Evolutionary conservation across 352 stramenopile genomes (phyloP).

Genomic region (Globisporangium iwayamae): DNA sequence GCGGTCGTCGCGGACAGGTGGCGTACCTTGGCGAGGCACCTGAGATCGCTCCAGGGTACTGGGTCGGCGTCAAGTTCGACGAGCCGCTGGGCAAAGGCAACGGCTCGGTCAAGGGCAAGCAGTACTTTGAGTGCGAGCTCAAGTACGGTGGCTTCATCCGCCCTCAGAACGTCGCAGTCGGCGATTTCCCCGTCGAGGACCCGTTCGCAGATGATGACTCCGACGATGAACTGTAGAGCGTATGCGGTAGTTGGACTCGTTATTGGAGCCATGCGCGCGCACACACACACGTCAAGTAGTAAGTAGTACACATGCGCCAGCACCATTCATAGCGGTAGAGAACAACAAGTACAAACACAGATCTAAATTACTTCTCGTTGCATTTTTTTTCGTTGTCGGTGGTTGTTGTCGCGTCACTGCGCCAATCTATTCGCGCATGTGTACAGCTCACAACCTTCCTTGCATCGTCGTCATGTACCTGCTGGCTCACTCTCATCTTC

Average conservation of each 20-base stretch:
- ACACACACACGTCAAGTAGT: not conserved
- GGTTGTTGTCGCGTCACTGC: constrained; percentile 1
- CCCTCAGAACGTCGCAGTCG: constrained; percentile 91
- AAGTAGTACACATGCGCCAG: not conserved
- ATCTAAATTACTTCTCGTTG: constrained; percentile 53
- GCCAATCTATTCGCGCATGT: constrained; percentile 3
- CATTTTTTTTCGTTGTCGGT: constrained; percentile 24
- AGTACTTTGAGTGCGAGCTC: constrained; percentile 91
- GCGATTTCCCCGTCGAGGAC: constrained; percentile 91
- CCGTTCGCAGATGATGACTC: constrained; percentile 62
- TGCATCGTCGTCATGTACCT: not conserved
- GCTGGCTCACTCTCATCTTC: not conserved
- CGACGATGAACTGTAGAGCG: constrained; percentile 73
- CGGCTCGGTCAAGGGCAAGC: constrained; percentile 88
- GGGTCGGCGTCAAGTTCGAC: constrained; percentile 96
- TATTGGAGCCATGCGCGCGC: not conserved
- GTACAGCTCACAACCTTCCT: not conserved
- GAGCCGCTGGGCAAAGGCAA: constrained; percentile 94
- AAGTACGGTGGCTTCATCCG: constrained; percentile 95
- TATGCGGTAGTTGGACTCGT: not conserved
- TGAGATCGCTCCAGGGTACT: constrained; percentile 88
- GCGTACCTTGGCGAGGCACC: constrained; percentile 91
- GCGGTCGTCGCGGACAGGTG: constrained; percentile 90
- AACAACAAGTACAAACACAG: constrained; percentile 21
- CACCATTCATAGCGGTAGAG: constrained; percentile 1